Conservation (phyloP, 2,329 filamentous ascomycete species). For the Pseudopithomyces maydicus region DNA sequence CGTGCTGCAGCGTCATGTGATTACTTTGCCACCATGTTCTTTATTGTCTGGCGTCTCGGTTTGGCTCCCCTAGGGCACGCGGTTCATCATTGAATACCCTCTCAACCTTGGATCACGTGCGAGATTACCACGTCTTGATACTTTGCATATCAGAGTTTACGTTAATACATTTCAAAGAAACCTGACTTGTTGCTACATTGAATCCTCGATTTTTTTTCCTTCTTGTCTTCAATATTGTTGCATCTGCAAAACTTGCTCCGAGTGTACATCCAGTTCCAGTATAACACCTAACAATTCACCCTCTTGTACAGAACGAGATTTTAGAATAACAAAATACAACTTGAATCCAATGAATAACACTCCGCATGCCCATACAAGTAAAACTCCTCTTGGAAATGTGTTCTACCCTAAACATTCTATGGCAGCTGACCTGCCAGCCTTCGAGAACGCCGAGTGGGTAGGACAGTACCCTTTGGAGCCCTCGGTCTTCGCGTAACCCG, state of each 20-base stretch:
- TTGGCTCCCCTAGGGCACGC: background rate
- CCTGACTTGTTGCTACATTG: background rate
- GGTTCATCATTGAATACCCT: background rate
- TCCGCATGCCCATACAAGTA: too few relatives aligned
- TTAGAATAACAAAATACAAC: background rate
- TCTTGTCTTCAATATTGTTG: too few relatives aligned
- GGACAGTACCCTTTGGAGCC: background rate
- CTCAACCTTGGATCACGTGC: background rate
- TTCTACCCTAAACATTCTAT: background rate
- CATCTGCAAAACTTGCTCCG: too few relatives aligned
- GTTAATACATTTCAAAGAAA: background rate
- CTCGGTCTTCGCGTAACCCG: background rate
- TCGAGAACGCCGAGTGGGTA: background rate
- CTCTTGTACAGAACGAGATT: too few relatives aligned
- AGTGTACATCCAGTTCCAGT: background rate
- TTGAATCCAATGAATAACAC: too few relatives aligned
- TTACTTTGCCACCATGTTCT: constrained; percentile 3
- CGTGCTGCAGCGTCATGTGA: constrained; percentile 63
- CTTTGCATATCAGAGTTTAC: constrained; percentile 1
- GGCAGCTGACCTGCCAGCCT: background rate
- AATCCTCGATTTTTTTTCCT: too few relatives aligned
- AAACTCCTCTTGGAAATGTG: too few relatives aligned
- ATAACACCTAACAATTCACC: too few relatives aligned
- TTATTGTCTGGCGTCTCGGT: background rate
- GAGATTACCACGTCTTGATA: background rate